Conservation (phyloP, 1,284 basidiomycete genomes). For the Heterobasidion irregulare region DNA sequence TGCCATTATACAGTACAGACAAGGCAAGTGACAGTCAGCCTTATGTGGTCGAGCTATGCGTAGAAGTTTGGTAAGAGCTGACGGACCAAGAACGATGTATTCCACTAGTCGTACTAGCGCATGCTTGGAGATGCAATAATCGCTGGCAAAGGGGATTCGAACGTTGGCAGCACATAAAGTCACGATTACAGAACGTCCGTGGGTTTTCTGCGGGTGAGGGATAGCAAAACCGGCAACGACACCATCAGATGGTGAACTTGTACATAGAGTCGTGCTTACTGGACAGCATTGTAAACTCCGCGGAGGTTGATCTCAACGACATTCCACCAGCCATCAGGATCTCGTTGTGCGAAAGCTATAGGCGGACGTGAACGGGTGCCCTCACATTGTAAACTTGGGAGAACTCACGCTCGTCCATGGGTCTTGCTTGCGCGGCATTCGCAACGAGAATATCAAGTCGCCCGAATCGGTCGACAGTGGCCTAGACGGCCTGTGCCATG, state of each 20-base stretch:
- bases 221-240: neutral
- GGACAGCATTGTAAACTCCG: slow-evolving; percentile 3
- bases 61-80: neutral
- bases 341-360: neutral
- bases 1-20: neutral
- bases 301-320: slow-evolving; percentile 5
- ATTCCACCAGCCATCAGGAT: slow-evolving; percentile 5
- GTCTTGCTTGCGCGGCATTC: slow-evolving; percentile 6
- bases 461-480: slow-evolving; percentile 8
- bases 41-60: neutral
- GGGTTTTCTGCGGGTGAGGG: slow-evolving; percentile 4
- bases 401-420: neutral
- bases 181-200: slow-evolving; percentile 4
- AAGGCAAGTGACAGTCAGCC: neutral
- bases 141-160: slow-evolving; percentile 1
- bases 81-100: slow-evolving; percentile 9
- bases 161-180: slow-evolving; percentile 5
- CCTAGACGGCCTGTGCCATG: slow-evolving; percentile 3
- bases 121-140: slow-evolving; percentile 8
- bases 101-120: slow-evolving; percentile 7
- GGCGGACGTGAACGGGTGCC: neutral
- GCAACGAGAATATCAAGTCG: slow-evolving; percentile 12
- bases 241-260: neutral
- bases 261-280: neutral
- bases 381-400: neutral